Evolutionary conservation across 1,284 basidiomycete species (phyloP), one percentile per base, ranked within the genome.

Genomic region (Golubevia pallescens): DNA sequence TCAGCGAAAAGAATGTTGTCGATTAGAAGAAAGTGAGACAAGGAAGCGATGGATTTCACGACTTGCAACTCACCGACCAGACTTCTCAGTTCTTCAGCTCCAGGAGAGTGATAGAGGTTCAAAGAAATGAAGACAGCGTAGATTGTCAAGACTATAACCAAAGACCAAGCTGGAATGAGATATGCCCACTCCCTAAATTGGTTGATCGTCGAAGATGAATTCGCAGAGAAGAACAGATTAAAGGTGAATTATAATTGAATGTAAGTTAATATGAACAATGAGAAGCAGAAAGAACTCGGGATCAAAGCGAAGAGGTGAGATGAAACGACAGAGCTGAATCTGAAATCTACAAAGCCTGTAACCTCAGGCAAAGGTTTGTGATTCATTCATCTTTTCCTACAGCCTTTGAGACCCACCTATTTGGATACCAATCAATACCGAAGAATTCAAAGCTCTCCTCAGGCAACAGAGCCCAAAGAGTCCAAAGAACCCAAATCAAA

Each of bases 341-440:
- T 4, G 10, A 10, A 38, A 38, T 38, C 34, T 38, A 4, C 34
- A 4, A 38, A 38, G 5, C 34, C 3, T 38, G 3, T 38, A 38
- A 4, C 34, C 34, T n/a, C n/a, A n/a, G n/a, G n/a, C n/a, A n/a
- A n/a, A n/a, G n/a, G n/a, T n/a, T n/a, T n/a, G n/a, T n/a, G n/a
- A n/a, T n/a, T 59, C 19, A 14, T 20, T 28, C 16, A 8, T 60
- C 34, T 51, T 5, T 60, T 60, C 59, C 13, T 16, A 6, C 59
- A 42, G 52, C 28, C n/a, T 28, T 3, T 16, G 6, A 34, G 24
- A 58, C 69, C 38, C 60, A 71, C 61, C 72, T 61, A 21, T 73
- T 78, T 8, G 76, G 76, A 53, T 78, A 78, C 74, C 74, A 78
- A 1, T 68, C 72, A n/a, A 78, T 69, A 19, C 76, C 74, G 2